Conservation (phyloP, 139 green algal genomes). For the Micromonas pusilla region DNA sequence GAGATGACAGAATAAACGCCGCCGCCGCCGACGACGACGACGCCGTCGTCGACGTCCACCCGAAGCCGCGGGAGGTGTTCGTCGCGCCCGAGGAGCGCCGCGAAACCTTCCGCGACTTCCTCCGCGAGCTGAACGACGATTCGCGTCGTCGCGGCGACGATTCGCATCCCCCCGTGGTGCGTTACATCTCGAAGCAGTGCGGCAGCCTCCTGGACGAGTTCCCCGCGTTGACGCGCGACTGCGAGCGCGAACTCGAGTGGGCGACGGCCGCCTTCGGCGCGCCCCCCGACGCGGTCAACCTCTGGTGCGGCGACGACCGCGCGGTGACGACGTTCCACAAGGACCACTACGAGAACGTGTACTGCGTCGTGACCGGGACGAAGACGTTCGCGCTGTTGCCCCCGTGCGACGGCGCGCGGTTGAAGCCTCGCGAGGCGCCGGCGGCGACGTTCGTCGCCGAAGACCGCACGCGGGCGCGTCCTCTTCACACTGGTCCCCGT, state of each 20-base stretch:
- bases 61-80: neutral
- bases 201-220: neutral
- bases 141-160: neutral
- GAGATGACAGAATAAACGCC: too few species aligned
- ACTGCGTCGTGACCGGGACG: neutral
- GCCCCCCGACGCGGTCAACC: neutral
- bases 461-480: neutral
- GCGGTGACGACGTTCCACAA: neutral
- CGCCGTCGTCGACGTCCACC: too few species aligned
- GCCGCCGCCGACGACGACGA: too few species aligned
- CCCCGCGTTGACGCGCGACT: neutral
- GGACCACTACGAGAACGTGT: constrained; percentile 18
- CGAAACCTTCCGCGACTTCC: neutral
- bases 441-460: neutral
- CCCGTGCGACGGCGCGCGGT: neutral
- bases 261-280: neutral
- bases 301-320: neutral
- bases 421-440: neutral
- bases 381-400: neutral
- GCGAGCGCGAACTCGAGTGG: neutral
- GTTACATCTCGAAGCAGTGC: neutral
- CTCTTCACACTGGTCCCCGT: too few species aligned
- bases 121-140: neutral
- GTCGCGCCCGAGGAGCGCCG: neutral
- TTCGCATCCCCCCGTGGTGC: neutral